phyloP scores from a whole-genome alignment of 257 asterid species.

The Thymus mandschuricus region DNA sequence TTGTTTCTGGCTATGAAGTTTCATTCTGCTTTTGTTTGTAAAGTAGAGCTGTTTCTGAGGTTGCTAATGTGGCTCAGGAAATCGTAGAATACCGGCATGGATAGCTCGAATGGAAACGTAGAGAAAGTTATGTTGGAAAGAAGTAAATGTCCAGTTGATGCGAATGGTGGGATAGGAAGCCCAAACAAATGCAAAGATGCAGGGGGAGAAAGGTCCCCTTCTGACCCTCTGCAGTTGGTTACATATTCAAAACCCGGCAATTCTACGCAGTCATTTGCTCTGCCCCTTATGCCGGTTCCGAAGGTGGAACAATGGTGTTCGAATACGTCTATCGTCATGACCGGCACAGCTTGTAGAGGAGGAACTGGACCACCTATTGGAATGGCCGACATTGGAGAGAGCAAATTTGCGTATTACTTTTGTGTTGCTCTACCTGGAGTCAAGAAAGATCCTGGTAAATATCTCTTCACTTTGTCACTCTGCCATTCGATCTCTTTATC shows the following conservation, averaged over 20 bases:
- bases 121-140: conserved; percentile 50
- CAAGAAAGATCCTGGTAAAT: conserved; percentile 78
- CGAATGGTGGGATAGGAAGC: conserved; percentile 22
- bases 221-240: conserved; percentile 41
- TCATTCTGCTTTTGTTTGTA: background rate
- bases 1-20: background rate
- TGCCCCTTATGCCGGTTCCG: conserved; percentile 62
- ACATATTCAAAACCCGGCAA: conserved; percentile 15
- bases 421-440: conserved; percentile 92
- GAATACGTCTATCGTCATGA: conserved; percentile 45
- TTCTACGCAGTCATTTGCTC: conserved; percentile 42
- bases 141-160: conserved; percentile 34
- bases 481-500: background rate
- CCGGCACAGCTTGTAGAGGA: conserved; percentile 65
- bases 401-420: conserved; percentile 70
- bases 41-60: conserved; percentile 10
- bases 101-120: conserved; percentile 36
- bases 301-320: conserved; percentile 48
- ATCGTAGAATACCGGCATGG: conserved; percentile 42
- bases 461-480: background rate
- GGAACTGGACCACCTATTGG: conserved; percentile 76
- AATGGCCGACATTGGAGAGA: conserved; percentile 66
- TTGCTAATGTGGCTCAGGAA: conserved; percentile 20
- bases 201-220: conserved; percentile 30
- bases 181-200: conserved; percentile 33